Evolutionary conservation across 805 yeast genomes (phyloP).

Genomic region (Hanseniaspora guilliermondii): DNA sequence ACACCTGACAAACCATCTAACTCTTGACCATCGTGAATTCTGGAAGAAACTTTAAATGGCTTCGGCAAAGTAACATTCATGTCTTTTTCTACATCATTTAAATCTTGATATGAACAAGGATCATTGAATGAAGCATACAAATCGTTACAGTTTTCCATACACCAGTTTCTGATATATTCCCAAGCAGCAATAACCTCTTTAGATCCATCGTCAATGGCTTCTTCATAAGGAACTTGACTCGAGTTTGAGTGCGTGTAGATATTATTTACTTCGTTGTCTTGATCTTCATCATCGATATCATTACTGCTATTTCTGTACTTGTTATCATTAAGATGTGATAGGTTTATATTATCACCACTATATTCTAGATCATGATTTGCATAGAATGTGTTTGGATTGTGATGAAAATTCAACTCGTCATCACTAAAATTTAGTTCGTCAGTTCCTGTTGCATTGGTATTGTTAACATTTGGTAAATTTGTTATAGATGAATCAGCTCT

Average conservation of each 20-base stretch:
- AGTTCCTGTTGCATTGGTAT: constrained; percentile 1
- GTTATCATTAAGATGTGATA: constrained; percentile 3
- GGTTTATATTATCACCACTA: constrained; percentile 11
- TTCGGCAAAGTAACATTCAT: constrained; percentile 61
- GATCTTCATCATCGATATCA: constrained; percentile 10
- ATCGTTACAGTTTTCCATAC: constrained; percentile 67
- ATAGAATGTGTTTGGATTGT: constrained; percentile 4
- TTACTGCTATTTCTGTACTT: constrained; percentile 12
- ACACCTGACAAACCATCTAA: constrained; percentile 59
- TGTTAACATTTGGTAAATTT: not conserved
- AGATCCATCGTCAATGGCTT: constrained; percentile 40
- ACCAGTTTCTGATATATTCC: constrained; percentile 82
- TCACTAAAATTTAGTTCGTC: constrained; percentile 3
- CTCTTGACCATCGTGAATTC: constrained; percentile 82
- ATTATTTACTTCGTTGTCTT: not conserved
- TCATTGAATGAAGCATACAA: constrained; percentile 62
- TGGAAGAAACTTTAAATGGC: constrained; percentile 67
- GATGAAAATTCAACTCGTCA: constrained; percentile 8
- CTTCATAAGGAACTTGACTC: constrained; percentile 14
- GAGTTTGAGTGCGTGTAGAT: constrained; percentile 14
- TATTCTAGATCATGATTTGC: constrained; percentile 11
- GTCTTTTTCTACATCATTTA: constrained; percentile 74
- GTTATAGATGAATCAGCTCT: not conserved
- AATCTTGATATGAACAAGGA: constrained; percentile 69
- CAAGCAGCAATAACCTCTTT: constrained; percentile 70